Base-by-base conservation (phyloP, 2,329 filamentous ascomycete genomes). In the Zymoseptoria brevis region DNA sequence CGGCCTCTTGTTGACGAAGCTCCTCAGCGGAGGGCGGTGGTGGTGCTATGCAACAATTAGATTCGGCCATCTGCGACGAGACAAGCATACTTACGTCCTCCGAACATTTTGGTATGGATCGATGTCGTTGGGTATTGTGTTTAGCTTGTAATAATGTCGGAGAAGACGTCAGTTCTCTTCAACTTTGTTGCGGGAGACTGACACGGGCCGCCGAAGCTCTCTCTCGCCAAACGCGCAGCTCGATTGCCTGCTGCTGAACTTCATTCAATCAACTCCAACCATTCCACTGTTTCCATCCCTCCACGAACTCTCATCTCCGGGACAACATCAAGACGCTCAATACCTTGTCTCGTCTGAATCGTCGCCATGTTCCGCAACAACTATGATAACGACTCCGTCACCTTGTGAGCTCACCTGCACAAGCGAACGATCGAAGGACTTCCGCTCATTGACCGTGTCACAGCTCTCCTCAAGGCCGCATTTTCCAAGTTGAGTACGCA, bases 341-440 rank as follows among this genome's bases (percentile, higher is more conserved):
- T 48, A 19, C 45, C 29, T 8, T 30, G 55, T 58, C 54, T 57
- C 45, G 48, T 56, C 49, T 54, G 35, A n/a, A 49, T 51, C 52
- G 54, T 22, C 61, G 62, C 66, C 83, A 86, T 99, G 94, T 99
- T 99, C 81, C 86, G 94, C 79, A 99, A 99, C 83, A 97, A 97
- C 80, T 99, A 99, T 83, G 94, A 99, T 81, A 99, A 99, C 86
- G 94, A 99, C 79, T 96, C 93, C 65, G 92, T 97, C 79, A 99
- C 94, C 79, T 99, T 97, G 91, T 96, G 83, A 79, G 87, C 78
- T 50, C 60, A 59, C 41, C 48, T 29, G 57, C 45, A 56, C 30
- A 55, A 55, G 19, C 48, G 22, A 45, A 30, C 16, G 49, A 50
- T n/a, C 19, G 19, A 60, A n/a, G 51, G 29, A 53, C 22, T 53